Evolutionary conservation across 352 stramenopile species (phyloP).

Genomic region (Phytophthora agathidicida): DNA sequence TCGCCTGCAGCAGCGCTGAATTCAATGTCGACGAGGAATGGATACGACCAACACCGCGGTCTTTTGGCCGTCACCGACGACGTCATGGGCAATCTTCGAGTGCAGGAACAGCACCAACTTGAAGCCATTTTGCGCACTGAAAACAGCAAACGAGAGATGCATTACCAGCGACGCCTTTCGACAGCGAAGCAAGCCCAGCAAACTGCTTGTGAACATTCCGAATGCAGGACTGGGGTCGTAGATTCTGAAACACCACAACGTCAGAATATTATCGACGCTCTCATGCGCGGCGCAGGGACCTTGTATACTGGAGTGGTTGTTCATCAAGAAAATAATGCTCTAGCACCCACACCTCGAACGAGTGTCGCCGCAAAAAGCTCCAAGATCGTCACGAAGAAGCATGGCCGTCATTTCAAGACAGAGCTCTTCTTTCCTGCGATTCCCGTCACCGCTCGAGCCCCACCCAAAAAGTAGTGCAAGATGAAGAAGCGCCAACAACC

Average conservation of each 20-base stretch:
- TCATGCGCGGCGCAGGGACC: constrained; percentile 26
- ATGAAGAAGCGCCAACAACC: too few relatives aligned
- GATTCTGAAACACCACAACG: constrained; percentile 5
- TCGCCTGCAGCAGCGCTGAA: constrained; percentile 25
- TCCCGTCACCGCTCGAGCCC: constrained; percentile 4
- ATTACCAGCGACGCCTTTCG: constrained; percentile 11
- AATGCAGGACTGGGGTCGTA: constrained; percentile 13
- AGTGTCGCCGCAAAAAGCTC: constrained; percentile 6
- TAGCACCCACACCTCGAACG: neutral
- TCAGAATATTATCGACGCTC: constrained; percentile 38
- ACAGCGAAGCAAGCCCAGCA: constrained; percentile 4
- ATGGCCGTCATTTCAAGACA: constrained; percentile 39
- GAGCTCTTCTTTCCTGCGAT: constrained; percentile 40
- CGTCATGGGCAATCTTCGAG: constrained; percentile 34
- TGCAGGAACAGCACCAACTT: constrained; percentile 38
- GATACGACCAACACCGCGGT: constrained; percentile 17
- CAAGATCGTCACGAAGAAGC: constrained; percentile 33
- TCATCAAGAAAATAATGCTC: constrained; percentile 10
- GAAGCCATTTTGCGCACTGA: constrained; percentile 29
- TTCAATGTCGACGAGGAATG: constrained; percentile 12
- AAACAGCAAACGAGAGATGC: constrained; percentile 25
- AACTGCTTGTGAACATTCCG: constrained; percentile 4
- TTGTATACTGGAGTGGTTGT: constrained; percentile 42
- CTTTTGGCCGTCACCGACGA: constrained; percentile 26
- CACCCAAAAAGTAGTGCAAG: constrained; percentile 8